These are phyloP conservation scores for Claviceps spartinae DNA, from an alignment of 2,329 filamentous ascomycete genomes.

Conservation along the genomic window DNA sequence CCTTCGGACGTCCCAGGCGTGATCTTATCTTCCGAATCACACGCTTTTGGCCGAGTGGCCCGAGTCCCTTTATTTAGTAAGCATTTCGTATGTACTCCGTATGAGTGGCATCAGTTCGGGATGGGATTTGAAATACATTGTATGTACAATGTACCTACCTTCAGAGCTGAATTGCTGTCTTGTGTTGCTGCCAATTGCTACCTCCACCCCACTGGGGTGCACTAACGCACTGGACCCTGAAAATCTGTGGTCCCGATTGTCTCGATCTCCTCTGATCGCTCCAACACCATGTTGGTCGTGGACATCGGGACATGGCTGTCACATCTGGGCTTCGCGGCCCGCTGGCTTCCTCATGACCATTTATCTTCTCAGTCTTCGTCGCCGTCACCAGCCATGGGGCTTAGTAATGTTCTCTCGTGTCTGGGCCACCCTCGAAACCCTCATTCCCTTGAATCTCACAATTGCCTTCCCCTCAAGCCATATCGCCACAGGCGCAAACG, in stretches of 20 bases:
- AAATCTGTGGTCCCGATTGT: slow-evolving; percentile 6
- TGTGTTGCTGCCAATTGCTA: background rate
- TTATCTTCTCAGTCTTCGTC: background rate
- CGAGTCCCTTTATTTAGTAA: no score
- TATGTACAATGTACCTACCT: no score
- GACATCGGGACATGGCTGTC: slow-evolving; percentile 21
- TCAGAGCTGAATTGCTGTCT: no score
- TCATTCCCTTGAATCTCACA: background rate
- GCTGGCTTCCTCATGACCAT: background rate
- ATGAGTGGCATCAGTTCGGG: no score
- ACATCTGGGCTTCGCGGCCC: slow-evolving; percentile 13
- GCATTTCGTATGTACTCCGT: no score
- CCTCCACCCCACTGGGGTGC: background rate
- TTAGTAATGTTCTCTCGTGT: slow-evolving; percentile 3
- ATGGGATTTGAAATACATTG: no score
- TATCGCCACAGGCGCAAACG: background rate
- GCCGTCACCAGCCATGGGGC: background rate
- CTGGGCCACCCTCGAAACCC: background rate
- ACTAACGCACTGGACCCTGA: slow-evolving; percentile 11
- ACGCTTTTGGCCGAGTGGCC: no score
- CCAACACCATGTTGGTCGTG: slow-evolving; percentile 12
- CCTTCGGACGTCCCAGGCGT: no score
- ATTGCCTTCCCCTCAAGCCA: background rate
- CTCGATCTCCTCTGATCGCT: slow-evolving; percentile 18
- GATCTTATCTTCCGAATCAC: no score